Evolutionary conservation across 2,329 filamentous ascomycete species (phyloP), one percentile per base, ranked within the genome.

Genomic region (Onygenales sp.): DNA sequence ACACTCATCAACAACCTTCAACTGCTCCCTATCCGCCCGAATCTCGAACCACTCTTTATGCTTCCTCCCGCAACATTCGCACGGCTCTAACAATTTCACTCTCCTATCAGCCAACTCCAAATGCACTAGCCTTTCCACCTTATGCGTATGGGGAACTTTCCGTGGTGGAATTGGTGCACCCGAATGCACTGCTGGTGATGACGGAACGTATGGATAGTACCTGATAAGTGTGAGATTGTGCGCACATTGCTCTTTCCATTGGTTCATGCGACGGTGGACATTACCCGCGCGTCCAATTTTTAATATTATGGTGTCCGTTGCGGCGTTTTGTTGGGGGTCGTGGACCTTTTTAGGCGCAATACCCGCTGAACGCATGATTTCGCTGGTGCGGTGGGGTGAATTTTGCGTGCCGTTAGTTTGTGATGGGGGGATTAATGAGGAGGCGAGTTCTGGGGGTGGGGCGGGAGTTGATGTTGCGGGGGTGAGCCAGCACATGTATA

Each of bases 401-500:
- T 51, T 67, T 70, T 43, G 8, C 17, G 31, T 11, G 7, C 3
- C 31, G 10, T 14, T 49, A 1, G 14, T 17, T 14, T 64, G 60
- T 27, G 73, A 64, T 2, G 77, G 73, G 0, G 82, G 78, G 42
- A 85, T 76, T 48, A 87, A 74, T 9, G 80, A 78, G 7, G 81
- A 76, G 17, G 81, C 79, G 43, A 82, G 74, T 57, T 82, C 84
- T 37, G 55, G 44, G 5, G 53, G 39, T 40, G 54, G 48, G 6
- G 53, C 42, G 2, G 58, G 37, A 0, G 76, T 67, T 6, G 81
- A 71, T 2, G 77, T 78, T 37, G 80, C 76, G 34, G 89, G 84
- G 0, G 89, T 96, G 21, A 96, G 78, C 90, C 92, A 96, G 77
- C 97, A 98, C 70, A 98, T 95, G 77, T 98, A 98, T 60, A 98